Evolutionary conservation across 768 basidiomycete species (phyloP).

Genomic region (Tubosaeta sp.): DNA sequence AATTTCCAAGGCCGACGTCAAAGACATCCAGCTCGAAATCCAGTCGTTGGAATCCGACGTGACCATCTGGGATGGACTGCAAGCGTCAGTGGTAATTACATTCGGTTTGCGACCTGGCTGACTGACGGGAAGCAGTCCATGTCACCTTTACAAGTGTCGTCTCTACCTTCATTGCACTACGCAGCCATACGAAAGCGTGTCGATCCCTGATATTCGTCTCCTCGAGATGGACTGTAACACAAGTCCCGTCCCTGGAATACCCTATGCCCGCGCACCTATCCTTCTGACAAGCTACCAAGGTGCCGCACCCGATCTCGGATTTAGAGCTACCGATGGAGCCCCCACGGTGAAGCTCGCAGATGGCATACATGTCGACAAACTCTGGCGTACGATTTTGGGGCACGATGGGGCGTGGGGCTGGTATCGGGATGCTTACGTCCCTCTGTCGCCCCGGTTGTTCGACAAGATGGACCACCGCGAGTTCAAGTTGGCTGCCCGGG

Average conservation of each 20-base stretch:
- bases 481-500: conserved; percentile 37
- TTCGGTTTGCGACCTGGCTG: background rate
- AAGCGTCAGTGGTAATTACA: conserved; percentile 16
- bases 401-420: conserved; percentile 27
- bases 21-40: conserved; percentile 17
- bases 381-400: conserved; percentile 13
- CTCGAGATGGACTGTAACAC: conserved; percentile 24
- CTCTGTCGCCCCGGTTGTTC: conserved; percentile 53
- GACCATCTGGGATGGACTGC: conserved; percentile 27
- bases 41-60: conserved; percentile 11
- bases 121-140: conserved; percentile 12
- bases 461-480: conserved; percentile 43
- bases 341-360: background rate
- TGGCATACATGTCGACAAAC: conserved; percentile 21
- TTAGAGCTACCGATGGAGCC: background rate
- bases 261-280: background rate
- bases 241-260: conserved; percentile 1
- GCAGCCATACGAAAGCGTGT: conserved; percentile 7
- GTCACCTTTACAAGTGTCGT: conserved; percentile 21
- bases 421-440: conserved; percentile 41
- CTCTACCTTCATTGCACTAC: conserved; percentile 20
- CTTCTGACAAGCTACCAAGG: conserved; percentile 13
- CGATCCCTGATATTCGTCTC: conserved; percentile 6
- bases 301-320: background rate
- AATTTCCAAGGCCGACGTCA: background rate